Percentiles rank a stretch among this genome's conserved stretches.
phyloP scores from a whole-genome alignment of 208 protist genomes.

The Crithidia expoeki region DNA sequence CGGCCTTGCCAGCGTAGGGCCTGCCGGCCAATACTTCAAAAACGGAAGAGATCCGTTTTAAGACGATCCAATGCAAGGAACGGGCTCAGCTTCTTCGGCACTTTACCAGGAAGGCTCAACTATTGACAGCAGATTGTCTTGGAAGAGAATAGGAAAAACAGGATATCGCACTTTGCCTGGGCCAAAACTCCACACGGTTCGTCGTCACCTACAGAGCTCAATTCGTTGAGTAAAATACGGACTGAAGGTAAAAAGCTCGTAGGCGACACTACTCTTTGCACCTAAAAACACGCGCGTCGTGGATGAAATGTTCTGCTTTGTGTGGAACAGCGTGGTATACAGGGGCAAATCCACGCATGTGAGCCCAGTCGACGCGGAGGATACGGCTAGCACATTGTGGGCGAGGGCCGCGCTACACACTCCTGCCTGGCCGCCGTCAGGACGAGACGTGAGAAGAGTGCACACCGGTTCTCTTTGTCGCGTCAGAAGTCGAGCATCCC shows the following conservation, averaged over 20 bases:
- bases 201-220: constrained; percentile 17
- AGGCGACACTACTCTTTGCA: constrained; percentile 8
- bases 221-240: constrained; percentile 26
- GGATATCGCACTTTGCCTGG: not conserved
- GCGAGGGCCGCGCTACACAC: constrained; percentile 17
- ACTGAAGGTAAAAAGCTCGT: constrained; percentile 27
- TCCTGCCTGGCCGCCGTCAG: constrained; percentile 26
- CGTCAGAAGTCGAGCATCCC: constrained; percentile 63
- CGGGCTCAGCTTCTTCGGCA: no score
- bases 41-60: no score
- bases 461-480: constrained; percentile 37
- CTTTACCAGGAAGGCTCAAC: no score
- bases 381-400: constrained; percentile 14
- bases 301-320: constrained; percentile 21
- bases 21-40: no score
- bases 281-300: constrained; percentile 19
- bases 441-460: constrained; percentile 23
- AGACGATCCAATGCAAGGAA: no score
- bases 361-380: constrained; percentile 26
- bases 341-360: constrained; percentile 36
- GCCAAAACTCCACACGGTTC: no score
- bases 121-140: no score
- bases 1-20: no score
- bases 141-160: no score
- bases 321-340: constrained; percentile 27